Percentiles rank a stretch among this genome's conserved stretches.
Evolutionary conservation across 2,329 filamentous ascomycete genomes (phyloP).

Genomic region (Lasiodiplodia sp.): DNA sequence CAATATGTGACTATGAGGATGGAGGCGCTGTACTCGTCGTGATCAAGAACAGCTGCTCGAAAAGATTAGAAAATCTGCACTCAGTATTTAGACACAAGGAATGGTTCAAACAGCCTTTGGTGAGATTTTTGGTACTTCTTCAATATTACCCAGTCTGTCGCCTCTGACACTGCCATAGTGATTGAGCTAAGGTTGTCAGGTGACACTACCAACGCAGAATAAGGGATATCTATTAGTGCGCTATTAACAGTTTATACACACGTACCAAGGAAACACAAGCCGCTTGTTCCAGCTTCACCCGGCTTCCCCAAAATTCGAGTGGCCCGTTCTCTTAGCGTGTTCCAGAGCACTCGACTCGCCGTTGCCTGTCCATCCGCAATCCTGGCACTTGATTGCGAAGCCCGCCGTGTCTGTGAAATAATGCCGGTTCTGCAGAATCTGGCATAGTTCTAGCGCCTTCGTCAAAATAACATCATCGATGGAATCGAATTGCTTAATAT

Average conservation of each 20-base stretch:
- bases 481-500: slow-evolving; percentile 76
- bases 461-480: slow-evolving; percentile 62
- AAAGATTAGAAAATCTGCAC: background rate
- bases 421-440: slow-evolving; percentile 70
- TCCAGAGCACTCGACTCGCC: slow-evolving; percentile 69
- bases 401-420: slow-evolving; percentile 90
- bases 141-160: background rate
- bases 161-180: background rate
- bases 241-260: background rate
- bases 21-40: slow-evolving; percentile 36
- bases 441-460: slow-evolving; percentile 64
- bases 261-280: background rate
- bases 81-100: background rate
- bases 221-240: slow-evolving; percentile 9
- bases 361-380: slow-evolving; percentile 72
- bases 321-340: slow-evolving; percentile 69
- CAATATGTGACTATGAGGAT: slow-evolving; percentile 47
- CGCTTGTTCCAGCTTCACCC: background rate
- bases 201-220: background rate
- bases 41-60: background rate
- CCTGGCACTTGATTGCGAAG: slow-evolving; percentile 79
- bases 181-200: background rate
- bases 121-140: background rate
- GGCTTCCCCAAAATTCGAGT: slow-evolving; percentile 62
- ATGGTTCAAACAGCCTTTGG: background rate